Conservation (phyloP, 371 early-diverging fungal species). For the Umbelopsis sp. region DNA sequence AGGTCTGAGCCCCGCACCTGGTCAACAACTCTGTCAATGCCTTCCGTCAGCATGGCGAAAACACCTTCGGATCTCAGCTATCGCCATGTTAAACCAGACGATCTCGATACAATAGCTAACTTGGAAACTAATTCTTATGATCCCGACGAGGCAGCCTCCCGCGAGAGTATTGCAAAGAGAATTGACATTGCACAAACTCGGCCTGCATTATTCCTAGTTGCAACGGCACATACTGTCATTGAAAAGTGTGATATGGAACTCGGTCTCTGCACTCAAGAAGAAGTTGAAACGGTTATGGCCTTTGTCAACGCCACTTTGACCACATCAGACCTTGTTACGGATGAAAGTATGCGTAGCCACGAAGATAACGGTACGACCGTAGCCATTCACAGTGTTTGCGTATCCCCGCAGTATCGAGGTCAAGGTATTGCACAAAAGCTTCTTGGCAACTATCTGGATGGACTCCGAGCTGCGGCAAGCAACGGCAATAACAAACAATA, state of each 20-base stretch:
- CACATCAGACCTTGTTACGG: conserved; percentile 51
- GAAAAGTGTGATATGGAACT: conserved; percentile 5
- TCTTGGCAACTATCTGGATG: conserved; percentile 50
- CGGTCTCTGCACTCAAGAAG: conserved; percentile 20
- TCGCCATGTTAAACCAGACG: conserved; percentile 20
- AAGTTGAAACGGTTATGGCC: conserved; percentile 47
- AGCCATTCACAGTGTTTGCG: conserved; percentile 74
- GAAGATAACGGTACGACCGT: conserved; percentile 65
- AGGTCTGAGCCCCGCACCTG: too few species aligned
- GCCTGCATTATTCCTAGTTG: conserved; percentile 64
- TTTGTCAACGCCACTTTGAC: conserved; percentile 66
- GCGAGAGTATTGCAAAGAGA: conserved; percentile 57
- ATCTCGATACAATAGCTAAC: conserved; percentile 35
- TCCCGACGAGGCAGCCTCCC: conserved; percentile 67
- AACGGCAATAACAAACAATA: conserved; percentile 27
- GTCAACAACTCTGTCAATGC: conserved; percentile 5
- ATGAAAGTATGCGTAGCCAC: conserved; percentile 67
- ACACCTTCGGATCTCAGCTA: conserved; percentile 23
- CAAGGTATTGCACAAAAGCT: conserved; percentile 61
- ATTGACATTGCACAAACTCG: conserved; percentile 46
- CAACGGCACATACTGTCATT: conserved; percentile 19
- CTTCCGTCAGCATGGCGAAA: conserved; percentile 33
- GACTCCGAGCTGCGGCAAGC: conserved; percentile 32
- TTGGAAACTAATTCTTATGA: conserved; percentile 57
- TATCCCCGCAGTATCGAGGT: conserved; percentile 50